Evolutionary conservation across 2,329 filamentous ascomycete genomes (phyloP).

Genomic region (Neonectria faginata): DNA sequence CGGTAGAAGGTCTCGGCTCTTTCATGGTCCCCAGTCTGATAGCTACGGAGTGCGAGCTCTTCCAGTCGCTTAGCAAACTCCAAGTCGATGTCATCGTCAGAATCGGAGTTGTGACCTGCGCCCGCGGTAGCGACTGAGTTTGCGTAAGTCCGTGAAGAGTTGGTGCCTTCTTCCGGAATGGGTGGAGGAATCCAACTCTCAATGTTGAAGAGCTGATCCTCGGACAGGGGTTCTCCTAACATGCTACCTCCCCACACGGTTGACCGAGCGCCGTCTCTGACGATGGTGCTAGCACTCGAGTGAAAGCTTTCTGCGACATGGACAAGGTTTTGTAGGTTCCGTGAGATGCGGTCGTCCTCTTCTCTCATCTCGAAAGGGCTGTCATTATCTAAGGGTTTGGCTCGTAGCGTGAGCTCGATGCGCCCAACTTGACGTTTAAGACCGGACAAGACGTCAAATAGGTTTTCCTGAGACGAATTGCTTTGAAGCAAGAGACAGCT

Average conservation of each 20-base stretch:
- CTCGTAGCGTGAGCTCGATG: constrained; percentile 8
- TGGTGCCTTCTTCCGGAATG: neutral
- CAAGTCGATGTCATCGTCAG: constrained; percentile 5
- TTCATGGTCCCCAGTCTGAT: constrained; percentile 1
- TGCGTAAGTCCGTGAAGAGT: neutral
- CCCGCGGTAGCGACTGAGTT: neutral
- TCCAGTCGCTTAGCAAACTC: constrained; percentile 2
- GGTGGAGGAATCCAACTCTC: constrained; percentile 8
- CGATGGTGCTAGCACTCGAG: constrained; percentile 5
- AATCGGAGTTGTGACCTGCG: neutral
- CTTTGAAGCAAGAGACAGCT: constrained; percentile 14
- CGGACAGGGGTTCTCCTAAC: constrained; percentile 1
- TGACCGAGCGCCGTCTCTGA: constrained; percentile 4
- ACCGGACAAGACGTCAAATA: neutral
- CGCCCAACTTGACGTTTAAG: constrained; percentile 7
- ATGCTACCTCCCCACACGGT: constrained; percentile 2
- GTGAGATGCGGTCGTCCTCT: neutral
- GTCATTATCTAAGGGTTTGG: too few relatives aligned
- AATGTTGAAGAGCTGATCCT: constrained; percentile 6
- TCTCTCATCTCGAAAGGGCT: neutral
- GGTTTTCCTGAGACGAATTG: constrained; percentile 3
- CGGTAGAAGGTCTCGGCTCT: constrained; percentile 10
- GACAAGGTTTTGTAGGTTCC: neutral
- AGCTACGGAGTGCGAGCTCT: constrained; percentile 1
- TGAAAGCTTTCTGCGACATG: constrained; percentile 10